Base-by-base conservation (phyloP, 306 rosid species). In the Betula pendula region DNA sequence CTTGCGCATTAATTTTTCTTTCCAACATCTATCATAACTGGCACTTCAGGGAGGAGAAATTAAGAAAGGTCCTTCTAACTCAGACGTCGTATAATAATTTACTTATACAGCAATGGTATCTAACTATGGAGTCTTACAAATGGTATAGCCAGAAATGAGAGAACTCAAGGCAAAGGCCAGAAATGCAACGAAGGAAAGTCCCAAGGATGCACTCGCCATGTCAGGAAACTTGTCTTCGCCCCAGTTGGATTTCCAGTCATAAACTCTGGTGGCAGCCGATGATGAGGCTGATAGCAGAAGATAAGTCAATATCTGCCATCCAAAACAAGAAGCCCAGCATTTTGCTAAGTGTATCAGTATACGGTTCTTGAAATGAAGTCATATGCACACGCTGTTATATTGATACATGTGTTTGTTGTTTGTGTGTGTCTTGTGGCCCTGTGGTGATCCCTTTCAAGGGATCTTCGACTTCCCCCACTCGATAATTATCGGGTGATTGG, bases 181-280 rank as follows among this genome's bases (percentile, higher is more conserved):
- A 78, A 90, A 94, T 44, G 97, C 97, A 74, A 84, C 84, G 40
- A 90, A 89, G 70, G 98, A 89, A 77, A 92, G 73, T 47, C 79
- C 96, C 72, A 90, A 91, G 0, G 97, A 86, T 12, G 87, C 88
- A 63, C 72, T 81, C 2, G 92, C 98, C 95, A 92, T 86, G 20
- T 81, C 82, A 0, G 97, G 92, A 76, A 94, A 94, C 85, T 82
- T 87, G 82, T 92, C 98, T 67, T 68, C 49, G 12, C 98, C 98
- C 97, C 98, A 90, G 68, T 92, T 90, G 38, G 91, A 87, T 59
- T 84, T 84, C 97, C 98, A 94, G 49, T 92, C 95, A 74, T 88
- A 86, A 14, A 91, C 84, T 81, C 96, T 81, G 35, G 93, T 92
- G 6, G 96, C 96, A 27, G 98, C 95, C 0, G 98, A 90, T 31